Evolutionary conservation across 257 asterid species (phyloP), one percentile per base, ranked within the genome.

Genomic region (Fraxinus excelsior): DNA sequence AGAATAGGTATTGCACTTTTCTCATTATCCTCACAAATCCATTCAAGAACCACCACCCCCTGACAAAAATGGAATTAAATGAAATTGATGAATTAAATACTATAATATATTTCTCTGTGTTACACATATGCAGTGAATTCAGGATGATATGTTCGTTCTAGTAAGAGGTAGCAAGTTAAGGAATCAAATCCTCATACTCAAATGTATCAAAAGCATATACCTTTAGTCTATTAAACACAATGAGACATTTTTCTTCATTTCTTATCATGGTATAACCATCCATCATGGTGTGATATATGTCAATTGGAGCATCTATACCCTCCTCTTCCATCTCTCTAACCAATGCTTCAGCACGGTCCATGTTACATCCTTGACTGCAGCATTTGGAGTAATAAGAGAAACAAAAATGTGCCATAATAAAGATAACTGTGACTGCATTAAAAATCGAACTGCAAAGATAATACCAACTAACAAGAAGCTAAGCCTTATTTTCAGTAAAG

Each of bases 321-420:
- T 87, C 87, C 87, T 88, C 97, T 88, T 96, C 99, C 99, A 96
- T 96, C 87, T 96, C 94, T 79, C 94, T 93, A 60, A 96, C 93
- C 91, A 93, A 89, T 67, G 86, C 96, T 90, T 93, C 98, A 70
- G 98, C 98, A 56, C 92, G 92, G 74, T 76, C 87, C 86, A 96
- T 82, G 84, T 87, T 80, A 79, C 88, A 74, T 29, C 83, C 78
- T 87, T 96, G 98, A 78, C 99, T 95, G 93, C 86, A 87, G 28
- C 74, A 37, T 69, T 70, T 72, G 11, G 70, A 79, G 77, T 32
- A 71, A 21, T 19, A 67, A 66, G 56, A 77, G 23, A 31, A 80
- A 69, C 7, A 77, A 77, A 10, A 53, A 26, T 58, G 26, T 28
- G 62, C 34, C 28, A 29, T 21, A 72, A 38, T 7, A 37, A 75